These are phyloP conservation scores for Talinum fruticosum DNA, from an alignment of 148 eudicot genomes.

Conservation along the genomic window DNA sequence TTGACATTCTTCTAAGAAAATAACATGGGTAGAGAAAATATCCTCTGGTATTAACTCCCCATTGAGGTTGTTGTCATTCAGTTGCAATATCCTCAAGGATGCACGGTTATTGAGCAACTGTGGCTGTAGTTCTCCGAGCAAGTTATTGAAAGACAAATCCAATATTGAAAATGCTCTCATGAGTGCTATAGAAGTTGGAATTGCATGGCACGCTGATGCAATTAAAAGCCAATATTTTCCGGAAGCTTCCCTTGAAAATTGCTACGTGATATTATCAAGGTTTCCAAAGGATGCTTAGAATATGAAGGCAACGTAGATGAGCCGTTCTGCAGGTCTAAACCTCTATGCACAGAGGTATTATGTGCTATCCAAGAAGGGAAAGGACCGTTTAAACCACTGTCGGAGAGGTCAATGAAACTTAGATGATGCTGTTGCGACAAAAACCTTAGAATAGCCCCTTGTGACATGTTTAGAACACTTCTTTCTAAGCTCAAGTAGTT, in stretches of 20 bases:
- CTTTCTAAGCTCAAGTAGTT: background rate
- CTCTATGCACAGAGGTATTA: background rate
- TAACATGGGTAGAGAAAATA: background rate
- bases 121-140: background rate
- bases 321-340: background rate
- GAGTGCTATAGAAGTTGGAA: background rate
- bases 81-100: background rate
- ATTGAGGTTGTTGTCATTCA: background rate
- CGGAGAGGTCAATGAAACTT: constrained; percentile 6
- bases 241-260: constrained; percentile 22
- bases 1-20: background rate
- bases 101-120: background rate
- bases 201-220: background rate
- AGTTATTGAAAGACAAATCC: too few relatives aligned
- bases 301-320: background rate
- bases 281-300: background rate
- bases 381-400: background rate
- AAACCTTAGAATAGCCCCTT: background rate
- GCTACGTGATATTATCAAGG: background rate
- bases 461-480: background rate
- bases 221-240: constrained; percentile 1
- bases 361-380: constrained; percentile 22
- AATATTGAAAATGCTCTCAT: background rate
- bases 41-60: background rate
- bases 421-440: constrained; percentile 4